Conservation (phyloP, 192 early-diverging fungal species). For the Chytriomyces hyalinus region DNA sequence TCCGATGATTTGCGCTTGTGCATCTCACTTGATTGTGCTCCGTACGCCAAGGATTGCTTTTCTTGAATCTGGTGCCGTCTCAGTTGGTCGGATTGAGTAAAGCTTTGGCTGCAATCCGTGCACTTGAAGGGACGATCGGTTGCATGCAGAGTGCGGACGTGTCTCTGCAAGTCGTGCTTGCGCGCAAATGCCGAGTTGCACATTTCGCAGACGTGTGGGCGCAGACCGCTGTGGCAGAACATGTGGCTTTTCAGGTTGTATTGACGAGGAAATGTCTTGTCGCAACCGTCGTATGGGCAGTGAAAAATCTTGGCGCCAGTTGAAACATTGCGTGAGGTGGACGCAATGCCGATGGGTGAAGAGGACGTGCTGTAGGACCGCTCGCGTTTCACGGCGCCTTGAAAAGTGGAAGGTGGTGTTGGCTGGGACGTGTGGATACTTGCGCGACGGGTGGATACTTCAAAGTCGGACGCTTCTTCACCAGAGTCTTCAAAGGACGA, state of each 20-base stretch:
- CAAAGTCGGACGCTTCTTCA: no score
- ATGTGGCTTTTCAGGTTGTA: constrained; percentile 85
- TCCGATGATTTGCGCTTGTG: no score
- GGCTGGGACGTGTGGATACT: no score
- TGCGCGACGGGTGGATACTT: no score
- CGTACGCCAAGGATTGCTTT: not conserved
- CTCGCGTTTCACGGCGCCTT: no score
- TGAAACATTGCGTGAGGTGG: no score
- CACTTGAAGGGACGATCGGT: constrained; percentile 28
- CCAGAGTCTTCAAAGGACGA: no score
- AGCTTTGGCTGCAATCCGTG: constrained; percentile 13
- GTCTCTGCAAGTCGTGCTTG: constrained; percentile 78
- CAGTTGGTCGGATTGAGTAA: constrained; percentile 25
- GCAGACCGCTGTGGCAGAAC: constrained; percentile 62
- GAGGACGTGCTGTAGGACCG: no score
- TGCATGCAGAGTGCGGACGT: constrained; percentile 38
- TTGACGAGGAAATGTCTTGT: constrained; percentile 72
- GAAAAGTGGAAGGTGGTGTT: no score
- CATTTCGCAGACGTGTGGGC: constrained; percentile 62
- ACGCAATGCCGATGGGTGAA: no score
- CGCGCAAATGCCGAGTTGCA: constrained; percentile 75
- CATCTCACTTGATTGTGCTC: no score
- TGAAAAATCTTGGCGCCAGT: not conserved
- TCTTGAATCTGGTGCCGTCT: constrained; percentile 25
- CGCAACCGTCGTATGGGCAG: constrained; percentile 62